Conservation (phyloP, 2,329 filamentous ascomycete genomes). For the Hirsutella rhossiliensis region DNA sequence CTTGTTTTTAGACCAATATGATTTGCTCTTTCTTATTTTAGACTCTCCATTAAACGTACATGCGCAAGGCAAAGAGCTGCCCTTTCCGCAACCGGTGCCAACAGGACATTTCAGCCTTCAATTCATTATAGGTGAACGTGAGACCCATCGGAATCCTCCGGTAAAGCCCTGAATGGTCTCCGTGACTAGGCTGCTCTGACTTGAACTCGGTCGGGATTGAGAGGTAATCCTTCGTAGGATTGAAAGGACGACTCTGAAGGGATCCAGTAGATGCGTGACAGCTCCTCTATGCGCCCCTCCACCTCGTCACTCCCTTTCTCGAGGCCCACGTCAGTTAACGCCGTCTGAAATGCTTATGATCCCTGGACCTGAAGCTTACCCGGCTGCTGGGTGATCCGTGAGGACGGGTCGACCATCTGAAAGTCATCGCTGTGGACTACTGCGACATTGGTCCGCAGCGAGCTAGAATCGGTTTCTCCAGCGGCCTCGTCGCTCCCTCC, state of each 20-base stretch:
- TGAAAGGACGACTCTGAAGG: background rate
- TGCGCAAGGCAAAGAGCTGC: too few species aligned
- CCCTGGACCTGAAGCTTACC: background rate
- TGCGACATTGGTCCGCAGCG: constrained; percentile 16
- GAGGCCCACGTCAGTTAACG: background rate
- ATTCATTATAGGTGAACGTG: too few species aligned
- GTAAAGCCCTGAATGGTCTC: too few species aligned
- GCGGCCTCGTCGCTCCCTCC: background rate
- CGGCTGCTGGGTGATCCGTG: background rate
- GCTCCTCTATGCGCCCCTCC: background rate
- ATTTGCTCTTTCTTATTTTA: background rate
- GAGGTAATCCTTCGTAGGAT: background rate
- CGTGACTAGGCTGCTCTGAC: too few species aligned
- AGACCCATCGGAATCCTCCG: too few species aligned
- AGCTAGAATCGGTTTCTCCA: constrained; percentile 6
- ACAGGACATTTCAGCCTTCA: too few species aligned
- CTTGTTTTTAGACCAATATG: background rate
- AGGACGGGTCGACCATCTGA: constrained; percentile 5
- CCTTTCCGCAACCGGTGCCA: too few species aligned
- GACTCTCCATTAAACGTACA: too few species aligned
- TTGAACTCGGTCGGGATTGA: background rate
- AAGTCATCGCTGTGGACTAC: constrained; percentile 26
- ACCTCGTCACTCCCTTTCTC: background rate
- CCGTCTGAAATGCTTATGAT: background rate
- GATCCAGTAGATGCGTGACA: background rate